Evolutionary conservation across 257 asterid genomes (phyloP).

Genomic region (Salvia rosmarinus): DNA sequence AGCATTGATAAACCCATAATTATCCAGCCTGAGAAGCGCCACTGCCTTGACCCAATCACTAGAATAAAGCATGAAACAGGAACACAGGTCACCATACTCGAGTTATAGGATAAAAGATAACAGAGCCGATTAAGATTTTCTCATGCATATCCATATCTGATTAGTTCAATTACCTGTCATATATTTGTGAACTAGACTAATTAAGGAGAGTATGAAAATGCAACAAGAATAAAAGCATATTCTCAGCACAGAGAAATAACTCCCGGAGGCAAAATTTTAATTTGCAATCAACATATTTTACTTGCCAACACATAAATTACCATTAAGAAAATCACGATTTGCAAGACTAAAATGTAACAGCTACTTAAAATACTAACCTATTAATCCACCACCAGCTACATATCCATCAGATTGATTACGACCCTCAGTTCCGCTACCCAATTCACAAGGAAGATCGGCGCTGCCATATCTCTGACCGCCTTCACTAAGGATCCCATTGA

Average conservation of each 20-base stretch:
- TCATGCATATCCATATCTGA: too few relatives aligned
- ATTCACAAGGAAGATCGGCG: constrained; percentile 92
- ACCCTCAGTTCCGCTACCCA: constrained; percentile 89
- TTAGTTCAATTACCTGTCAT: too few relatives aligned
- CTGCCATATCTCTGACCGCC: constrained; percentile 88
- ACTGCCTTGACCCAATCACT: constrained; percentile 87
- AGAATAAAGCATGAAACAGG: constrained; percentile 32
- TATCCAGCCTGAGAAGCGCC: constrained; percentile 77
- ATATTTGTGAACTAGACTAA: constrained; percentile 10
- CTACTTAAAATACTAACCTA: constrained; percentile 51
- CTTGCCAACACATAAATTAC: constrained; percentile 22
- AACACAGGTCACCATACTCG: constrained; percentile 30
- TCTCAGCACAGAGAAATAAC: constrained; percentile 19
- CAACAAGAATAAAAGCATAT: constrained; percentile 17
- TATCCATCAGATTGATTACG: constrained; percentile 70
- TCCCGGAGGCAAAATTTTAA: constrained; percentile 5
- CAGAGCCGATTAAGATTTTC: too few relatives aligned
- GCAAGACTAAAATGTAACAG: constrained; percentile 24
- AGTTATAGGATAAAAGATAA: constrained; percentile 13
- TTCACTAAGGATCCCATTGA: constrained; percentile 66
- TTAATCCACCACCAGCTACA: constrained; percentile 92
- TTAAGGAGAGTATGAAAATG: constrained; percentile 4
- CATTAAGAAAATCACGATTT: constrained; percentile 10
- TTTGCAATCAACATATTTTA: constrained; percentile 4
- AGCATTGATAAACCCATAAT: constrained; percentile 73